Evolutionary conservation across 768 basidiomycete species (phyloP).

Genomic region (Mycena haematopus): DNA sequence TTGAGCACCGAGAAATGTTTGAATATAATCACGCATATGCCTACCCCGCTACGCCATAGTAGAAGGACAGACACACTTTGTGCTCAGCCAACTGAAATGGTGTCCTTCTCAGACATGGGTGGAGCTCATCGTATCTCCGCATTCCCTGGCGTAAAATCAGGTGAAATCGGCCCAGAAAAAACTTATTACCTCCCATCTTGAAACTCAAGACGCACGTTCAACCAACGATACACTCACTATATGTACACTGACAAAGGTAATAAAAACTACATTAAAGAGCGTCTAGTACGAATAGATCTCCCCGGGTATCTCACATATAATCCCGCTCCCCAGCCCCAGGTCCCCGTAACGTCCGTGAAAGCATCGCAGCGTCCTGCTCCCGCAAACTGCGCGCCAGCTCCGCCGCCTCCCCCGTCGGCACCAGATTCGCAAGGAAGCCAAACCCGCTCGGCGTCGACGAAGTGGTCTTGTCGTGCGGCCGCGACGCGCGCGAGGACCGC

Average conservation of each 20-base stretch:
- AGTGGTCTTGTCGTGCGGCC: neutral
- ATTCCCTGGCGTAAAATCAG: too few relatives aligned
- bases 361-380: conserved; percentile 11
- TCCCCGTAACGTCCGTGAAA: conserved; percentile 16
- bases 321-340: conserved; percentile 15
- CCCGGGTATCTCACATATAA: conserved; percentile 10
- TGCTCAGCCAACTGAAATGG: too few relatives aligned
- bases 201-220: too few relatives aligned
- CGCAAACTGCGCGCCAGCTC: conserved; percentile 22
- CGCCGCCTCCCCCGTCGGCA: conserved; percentile 22
- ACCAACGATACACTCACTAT: neutral
- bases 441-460: conserved; percentile 3
- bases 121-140: too few relatives aligned
- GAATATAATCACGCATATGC: too few relatives aligned
- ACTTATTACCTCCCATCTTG: too few relatives aligned
- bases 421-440: conserved; percentile 22
- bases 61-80: too few relatives aligned
- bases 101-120: too few relatives aligned
- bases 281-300: neutral
- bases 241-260: conserved; percentile 19
- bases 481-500: conserved; percentile 12
- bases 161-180: too few relatives aligned
- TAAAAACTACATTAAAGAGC: conserved; percentile 22
- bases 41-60: too few relatives aligned
- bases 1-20: too few relatives aligned